These are phyloP conservation scores for Sarocladium strictum DNA, from an alignment of 2,329 filamentous ascomycete genomes.

Conservation along the genomic window DNA sequence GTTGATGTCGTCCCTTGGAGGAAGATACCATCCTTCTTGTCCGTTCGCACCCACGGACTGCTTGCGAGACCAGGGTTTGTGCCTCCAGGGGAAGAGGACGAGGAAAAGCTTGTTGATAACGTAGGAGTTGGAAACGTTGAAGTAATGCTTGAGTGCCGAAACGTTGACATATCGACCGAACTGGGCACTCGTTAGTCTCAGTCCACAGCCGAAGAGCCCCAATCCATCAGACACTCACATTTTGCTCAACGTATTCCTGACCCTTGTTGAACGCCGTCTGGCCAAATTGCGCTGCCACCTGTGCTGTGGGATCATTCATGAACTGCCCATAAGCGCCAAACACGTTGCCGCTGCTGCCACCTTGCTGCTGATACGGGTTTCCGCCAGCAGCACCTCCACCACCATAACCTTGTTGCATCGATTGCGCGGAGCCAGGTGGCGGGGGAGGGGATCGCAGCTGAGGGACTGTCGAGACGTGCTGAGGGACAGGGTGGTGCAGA, in stretches of 20 bases:
- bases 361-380: constrained; percentile 66
- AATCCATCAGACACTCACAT: constrained; percentile 50
- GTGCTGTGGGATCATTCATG: constrained; percentile 91
- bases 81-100: constrained; percentile 94
- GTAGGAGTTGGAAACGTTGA: constrained; percentile 97
- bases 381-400: constrained; percentile 28
- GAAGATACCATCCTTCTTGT: constrained; percentile 73
- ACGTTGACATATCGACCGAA: constrained; percentile 78
- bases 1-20: constrained; percentile 92
- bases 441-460: constrained; percentile 92
- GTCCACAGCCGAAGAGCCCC: background rate
- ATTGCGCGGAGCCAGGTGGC: constrained; percentile 64
- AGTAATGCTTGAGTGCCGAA: constrained; percentile 93
- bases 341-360: constrained; percentile 43
- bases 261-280: constrained; percentile 87
- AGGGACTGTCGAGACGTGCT: constrained; percentile 96
- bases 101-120: constrained; percentile 89
- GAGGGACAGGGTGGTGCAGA: constrained; percentile 92
- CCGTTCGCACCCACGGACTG: constrained; percentile 66
- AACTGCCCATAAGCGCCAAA: constrained; percentile 81
- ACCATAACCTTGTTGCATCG: constrained; percentile 56
- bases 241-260: constrained; percentile 92
- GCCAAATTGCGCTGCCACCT: constrained; percentile 91
- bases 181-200: constrained; percentile 22
- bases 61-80: constrained; percentile 94